Base-by-base conservation (phyloP, 75 land plant species). In the Larix kaempferi region DNA sequence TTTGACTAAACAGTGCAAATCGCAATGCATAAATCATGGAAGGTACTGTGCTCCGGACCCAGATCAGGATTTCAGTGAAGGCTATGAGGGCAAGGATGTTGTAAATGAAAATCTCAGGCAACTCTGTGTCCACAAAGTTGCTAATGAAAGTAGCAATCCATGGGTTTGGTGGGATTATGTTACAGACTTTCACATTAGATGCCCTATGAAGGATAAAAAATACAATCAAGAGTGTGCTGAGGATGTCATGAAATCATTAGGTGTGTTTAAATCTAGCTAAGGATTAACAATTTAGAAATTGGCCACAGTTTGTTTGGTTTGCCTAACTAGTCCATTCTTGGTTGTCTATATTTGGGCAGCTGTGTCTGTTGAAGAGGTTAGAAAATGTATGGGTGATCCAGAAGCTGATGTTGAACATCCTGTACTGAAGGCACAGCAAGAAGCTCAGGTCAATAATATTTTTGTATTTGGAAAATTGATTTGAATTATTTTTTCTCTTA, bases 91-190 rank as follows among this genome's bases (percentile, higher is more conserved):
- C 35, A 91, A 91, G 57, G 91, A 91, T 71, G 87, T 91, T 1
- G 92, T 91, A 6, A 73, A 72, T 7, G 93, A 91, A 60, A 91
- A 91, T 73, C 66, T 91, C 75, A 80, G 93, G 75, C 93, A 91
- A 87, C 87, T 91, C 1, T 91, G 93, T 64, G 93, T 91, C 21
- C 82, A 80, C 78, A 82, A 80, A 56, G 89, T 89, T 56, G 84
- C 91, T 5, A 86, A 81, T 35, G 79, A 84, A 60, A 77, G 69
- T 56, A 55, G 69, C 21, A 78, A 79, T 56, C 75, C 93, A 12
- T 91, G 93, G 93, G 74, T 82, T 19, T 91, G 93, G 93, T 91
- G 93, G 93, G 93, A 91, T 78, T 91, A 82, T 57, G 93, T 91
- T 57, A 84, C 85, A 2, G 93, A 91, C 66, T 91, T 89, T 67